Conservation (phyloP, 371 early-diverging fungal genomes). For the Mortierella sp. region DNA sequence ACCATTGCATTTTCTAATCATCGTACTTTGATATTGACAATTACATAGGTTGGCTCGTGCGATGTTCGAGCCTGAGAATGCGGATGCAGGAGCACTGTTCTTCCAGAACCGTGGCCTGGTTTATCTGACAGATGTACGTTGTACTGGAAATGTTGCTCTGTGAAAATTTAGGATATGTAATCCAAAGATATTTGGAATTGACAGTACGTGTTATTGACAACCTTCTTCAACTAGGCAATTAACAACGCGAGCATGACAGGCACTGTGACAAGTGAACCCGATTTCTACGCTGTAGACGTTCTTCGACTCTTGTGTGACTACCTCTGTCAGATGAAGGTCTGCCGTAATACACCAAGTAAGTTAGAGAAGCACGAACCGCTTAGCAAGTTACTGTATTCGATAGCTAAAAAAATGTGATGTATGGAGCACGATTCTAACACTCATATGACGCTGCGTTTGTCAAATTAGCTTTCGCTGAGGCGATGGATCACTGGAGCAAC, state of each 20-base stretch:
- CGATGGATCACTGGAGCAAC: conserved; percentile 57
- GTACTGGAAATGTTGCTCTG: not conserved
- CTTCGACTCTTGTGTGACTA: conserved; percentile 39
- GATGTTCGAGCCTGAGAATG: conserved; percentile 41
- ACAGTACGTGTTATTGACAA: not conserved
- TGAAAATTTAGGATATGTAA: too few species aligned
- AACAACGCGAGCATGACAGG: conserved; percentile 23
- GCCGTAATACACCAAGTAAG: conserved; percentile 44
- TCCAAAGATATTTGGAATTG: not conserved
- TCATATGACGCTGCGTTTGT: not conserved
- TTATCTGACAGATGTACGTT: conserved; percentile 42
- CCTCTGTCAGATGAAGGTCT: conserved; percentile 37
- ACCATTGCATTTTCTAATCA: not conserved
- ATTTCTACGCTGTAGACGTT: conserved; percentile 48
- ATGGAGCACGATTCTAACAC: not conserved
- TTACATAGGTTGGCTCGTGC: conserved; percentile 33
- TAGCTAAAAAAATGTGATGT: not conserved
- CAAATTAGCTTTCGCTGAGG: conserved; percentile 39
- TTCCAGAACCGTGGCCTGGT: conserved; percentile 37
- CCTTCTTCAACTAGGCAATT: conserved; percentile 22
- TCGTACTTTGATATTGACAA: not conserved
- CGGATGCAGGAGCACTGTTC: conserved; percentile 35
- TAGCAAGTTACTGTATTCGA: not conserved
- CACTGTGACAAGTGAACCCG: conserved; percentile 32
- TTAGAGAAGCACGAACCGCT: not conserved